Evolutionary conservation across 1,284 basidiomycete genomes (phyloP), one percentile per base, ranked within the genome.

Genomic region (Sporisorium iseilematis-ciliati): DNA sequence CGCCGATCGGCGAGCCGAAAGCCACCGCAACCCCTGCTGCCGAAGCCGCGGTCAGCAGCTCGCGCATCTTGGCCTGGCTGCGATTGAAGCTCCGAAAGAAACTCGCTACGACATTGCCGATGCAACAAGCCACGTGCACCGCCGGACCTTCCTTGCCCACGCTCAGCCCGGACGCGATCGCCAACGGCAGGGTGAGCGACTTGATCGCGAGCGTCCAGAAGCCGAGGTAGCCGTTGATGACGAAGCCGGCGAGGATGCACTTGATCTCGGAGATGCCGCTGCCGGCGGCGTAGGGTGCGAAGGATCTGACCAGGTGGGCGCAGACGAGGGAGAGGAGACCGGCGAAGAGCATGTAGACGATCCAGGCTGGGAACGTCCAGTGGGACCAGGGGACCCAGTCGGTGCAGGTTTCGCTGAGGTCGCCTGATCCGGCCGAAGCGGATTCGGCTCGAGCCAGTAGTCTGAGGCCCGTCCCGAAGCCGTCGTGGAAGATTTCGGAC

Each of bases 241-340:
- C 89, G 86, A 99, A 99, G 1, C 97, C 97, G 6, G 93, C 93
- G 21, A 99, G 87, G 78, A 99, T 98, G 85, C 95, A 98, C 84
- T 99, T 99, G 87, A 99, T 98, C 86, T 99, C 97, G 25, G 95
- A 94, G 65, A 99, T 99, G 59, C 97, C 97, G 68, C 95, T 97
- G 5, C 97, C 96, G 8, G 97, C 97, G 10, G 97, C 95, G 85
- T 97, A 97, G 57, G 92, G 95, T 2, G 96, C 95, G 80, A 97
- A 91, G 4, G 90, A 90, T 54, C 90, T 90, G 58, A 99, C 97
- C 2, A 99, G 89, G 82, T 93, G 93, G 0, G 95, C 92, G 92
- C 76, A 78, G 0, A 75, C 46, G 31, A 38, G 41, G 38, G 77
- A 61, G 7, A 80, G 63, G 4, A 78, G 43, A 10, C 61, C 94